phyloP scores from a whole-genome alignment of 352 stramenopile species.

The Globisporangium parvum region DNA sequence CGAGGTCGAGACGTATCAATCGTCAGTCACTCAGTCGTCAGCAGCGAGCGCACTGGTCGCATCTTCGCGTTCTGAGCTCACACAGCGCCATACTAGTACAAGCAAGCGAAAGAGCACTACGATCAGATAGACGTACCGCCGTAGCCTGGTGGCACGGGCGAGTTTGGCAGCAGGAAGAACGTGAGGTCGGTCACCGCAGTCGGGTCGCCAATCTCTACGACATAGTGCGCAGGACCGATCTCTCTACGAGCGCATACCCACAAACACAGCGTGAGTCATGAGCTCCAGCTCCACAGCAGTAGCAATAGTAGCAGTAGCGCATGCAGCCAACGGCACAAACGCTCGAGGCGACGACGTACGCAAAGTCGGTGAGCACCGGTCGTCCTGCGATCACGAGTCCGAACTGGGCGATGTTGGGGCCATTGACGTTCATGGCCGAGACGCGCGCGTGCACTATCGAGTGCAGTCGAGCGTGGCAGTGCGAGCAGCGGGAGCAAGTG shows the following conservation, averaged over 20 bases:
- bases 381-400: conserved; percentile 61
- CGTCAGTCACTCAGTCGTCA: background rate
- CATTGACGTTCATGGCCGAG: background rate
- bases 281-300: background rate
- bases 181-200: conserved; percentile 58
- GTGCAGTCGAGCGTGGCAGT: background rate
- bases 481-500: no score
- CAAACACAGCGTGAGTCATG: background rate
- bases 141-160: conserved; percentile 49
- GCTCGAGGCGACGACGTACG: conserved; percentile 1
- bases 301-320: background rate
- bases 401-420: conserved; percentile 39
- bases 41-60: background rate
- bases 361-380: conserved; percentile 58
- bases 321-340: conserved; percentile 18
- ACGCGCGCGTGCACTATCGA: background rate
- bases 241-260: conserved; percentile 21
- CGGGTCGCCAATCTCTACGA: conserved; percentile 55
- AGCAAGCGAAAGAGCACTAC: conserved; percentile 4
- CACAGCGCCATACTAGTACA: no score
- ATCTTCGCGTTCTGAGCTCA: background rate
- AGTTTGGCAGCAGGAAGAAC: conserved; percentile 67
- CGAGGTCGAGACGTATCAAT: no score
- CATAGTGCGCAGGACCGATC: conserved; percentile 55
- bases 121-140: conserved; percentile 22